Conservation (phyloP, 345 rosid genomes). For the Nephelium lappaceum region DNA sequence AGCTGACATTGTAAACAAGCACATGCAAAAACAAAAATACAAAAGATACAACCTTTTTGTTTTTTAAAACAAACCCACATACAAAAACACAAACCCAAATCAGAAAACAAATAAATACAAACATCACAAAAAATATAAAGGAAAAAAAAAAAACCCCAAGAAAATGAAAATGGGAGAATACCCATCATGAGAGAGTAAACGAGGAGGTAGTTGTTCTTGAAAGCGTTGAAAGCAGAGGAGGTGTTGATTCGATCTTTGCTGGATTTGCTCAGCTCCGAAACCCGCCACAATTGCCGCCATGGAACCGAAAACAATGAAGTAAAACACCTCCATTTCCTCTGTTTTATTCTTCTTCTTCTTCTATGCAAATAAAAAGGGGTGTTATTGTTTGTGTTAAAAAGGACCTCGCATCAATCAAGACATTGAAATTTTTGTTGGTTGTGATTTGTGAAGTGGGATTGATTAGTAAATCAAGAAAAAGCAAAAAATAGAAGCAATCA, state of each 20-base stretch:
- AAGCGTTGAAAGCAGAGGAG: constrained; percentile 61
- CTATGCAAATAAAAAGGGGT: not conserved
- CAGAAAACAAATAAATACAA: not conserved
- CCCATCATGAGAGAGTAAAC: constrained; percentile 91
- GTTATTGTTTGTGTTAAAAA: not conserved
- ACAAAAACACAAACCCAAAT: not conserved
- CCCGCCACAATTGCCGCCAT: constrained; percentile 53
- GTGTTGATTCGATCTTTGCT: constrained; percentile 66
- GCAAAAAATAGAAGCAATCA: not conserved
- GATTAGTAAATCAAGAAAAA: constrained; percentile 5
- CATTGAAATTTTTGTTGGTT: not conserved
- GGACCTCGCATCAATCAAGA: constrained; percentile 5
- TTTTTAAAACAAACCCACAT: not conserved
- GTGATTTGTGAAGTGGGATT: not conserved
- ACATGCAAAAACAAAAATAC: not conserved
- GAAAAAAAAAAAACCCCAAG: not conserved
- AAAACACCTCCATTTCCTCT: constrained; percentile 53
- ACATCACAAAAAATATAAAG: not conserved
- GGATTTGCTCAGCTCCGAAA: constrained; percentile 63
- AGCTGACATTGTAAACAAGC: not conserved
- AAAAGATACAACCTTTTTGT: not conserved
- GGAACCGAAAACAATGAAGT: constrained; percentile 58
- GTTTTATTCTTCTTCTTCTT: not conserved
- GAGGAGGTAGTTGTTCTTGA: constrained; percentile 71
- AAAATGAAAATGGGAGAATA: constrained; percentile 17